Percentiles rank a stretch among this genome's conserved stretches.
Evolutionary conservation across 2,329 filamentous ascomycete species (phyloP).

Genomic region (Cladophialophora exuberans): DNA sequence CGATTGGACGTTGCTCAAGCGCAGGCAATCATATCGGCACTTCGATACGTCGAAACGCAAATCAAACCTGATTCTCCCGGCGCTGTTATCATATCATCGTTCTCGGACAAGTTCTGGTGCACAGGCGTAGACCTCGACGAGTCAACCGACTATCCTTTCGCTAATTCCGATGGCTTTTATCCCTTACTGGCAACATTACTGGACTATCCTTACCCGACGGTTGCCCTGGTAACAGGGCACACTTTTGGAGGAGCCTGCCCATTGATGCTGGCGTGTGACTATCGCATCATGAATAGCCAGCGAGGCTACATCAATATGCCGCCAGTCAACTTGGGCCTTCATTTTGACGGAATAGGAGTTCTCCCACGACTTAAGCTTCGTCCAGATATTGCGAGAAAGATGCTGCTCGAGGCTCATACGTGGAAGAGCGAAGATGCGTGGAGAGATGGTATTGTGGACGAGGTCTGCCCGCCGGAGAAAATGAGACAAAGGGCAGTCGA

Average conservation of each 20-base stretch:
- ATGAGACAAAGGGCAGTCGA: slow-evolving; percentile 53
- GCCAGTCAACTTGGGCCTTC: slow-evolving; percentile 58
- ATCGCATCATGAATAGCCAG: slow-evolving; percentile 51
- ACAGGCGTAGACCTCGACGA: slow-evolving; percentile 54
- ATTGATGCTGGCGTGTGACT: slow-evolving; percentile 52
- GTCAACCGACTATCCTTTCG: slow-evolving; percentile 53
- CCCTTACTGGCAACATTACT: slow-evolving; percentile 56
- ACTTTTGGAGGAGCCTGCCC: slow-evolving; percentile 55
- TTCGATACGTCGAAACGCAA: slow-evolving; percentile 48
- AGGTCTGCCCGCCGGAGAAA: slow-evolving; percentile 50
- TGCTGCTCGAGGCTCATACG: slow-evolving; percentile 58
- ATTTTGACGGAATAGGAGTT: slow-evolving; percentile 59
- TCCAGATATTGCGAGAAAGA: slow-evolving; percentile 55
- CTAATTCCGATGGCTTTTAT: slow-evolving; percentile 61
- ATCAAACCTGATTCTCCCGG: slow-evolving; percentile 53
- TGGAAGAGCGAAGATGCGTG: slow-evolving; percentile 58
- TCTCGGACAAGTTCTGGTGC: slow-evolving; percentile 49
- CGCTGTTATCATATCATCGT: slow-evolving; percentile 56
- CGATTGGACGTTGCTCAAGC: slow-evolving; percentile 54
- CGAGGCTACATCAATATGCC: slow-evolving; percentile 56
- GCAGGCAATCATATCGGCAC: slow-evolving; percentile 57
- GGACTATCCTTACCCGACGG: slow-evolving; percentile 54
- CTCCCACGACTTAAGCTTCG: slow-evolving; percentile 56
- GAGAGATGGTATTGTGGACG: slow-evolving; percentile 58
- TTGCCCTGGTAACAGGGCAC: slow-evolving; percentile 54